Evolutionary conservation across 75 land plant genomes (phyloP).

Genomic region (Azolla pinnata): DNA sequence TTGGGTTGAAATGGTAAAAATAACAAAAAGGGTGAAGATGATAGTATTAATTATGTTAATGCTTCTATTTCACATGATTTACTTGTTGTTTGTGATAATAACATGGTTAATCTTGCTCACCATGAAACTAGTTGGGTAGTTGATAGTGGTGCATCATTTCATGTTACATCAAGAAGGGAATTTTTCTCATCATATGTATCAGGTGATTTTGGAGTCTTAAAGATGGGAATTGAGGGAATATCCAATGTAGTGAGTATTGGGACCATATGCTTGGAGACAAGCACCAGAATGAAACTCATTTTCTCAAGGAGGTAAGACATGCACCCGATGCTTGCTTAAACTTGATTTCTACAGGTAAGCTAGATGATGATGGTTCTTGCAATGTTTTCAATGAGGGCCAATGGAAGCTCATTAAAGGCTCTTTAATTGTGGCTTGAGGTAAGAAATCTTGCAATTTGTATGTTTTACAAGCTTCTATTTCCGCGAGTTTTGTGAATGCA

Average conservation of each 20-base stretch:
- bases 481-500: no score
- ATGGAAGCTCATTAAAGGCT: slow-evolving; percentile 17
- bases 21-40: neutral
- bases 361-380: slow-evolving; percentile 18
- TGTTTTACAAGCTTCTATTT: no score
- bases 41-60: neutral
- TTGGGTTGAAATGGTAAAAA: neutral
- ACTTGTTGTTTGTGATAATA: no score
- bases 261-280: slow-evolving; percentile 8
- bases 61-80: neutral
- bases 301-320: slow-evolving; percentile 13
- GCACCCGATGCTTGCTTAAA: slow-evolving; percentile 6
- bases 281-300: no score
- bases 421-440: slow-evolving; percentile 17
- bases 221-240: neutral
- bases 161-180: neutral
- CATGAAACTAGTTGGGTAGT: neutral
- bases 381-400: neutral
- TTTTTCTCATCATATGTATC: neutral
- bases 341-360: slow-evolving; percentile 11
- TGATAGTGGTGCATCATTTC: neutral
- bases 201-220: neutral
- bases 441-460: slow-evolving; percentile 6
- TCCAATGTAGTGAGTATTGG: slow-evolving; percentile 12
- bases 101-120: neutral